These are phyloP conservation scores for Acanthamoeba divionensis DNA, from an alignment of 208 protist species.

Conservation along the genomic window DNA sequence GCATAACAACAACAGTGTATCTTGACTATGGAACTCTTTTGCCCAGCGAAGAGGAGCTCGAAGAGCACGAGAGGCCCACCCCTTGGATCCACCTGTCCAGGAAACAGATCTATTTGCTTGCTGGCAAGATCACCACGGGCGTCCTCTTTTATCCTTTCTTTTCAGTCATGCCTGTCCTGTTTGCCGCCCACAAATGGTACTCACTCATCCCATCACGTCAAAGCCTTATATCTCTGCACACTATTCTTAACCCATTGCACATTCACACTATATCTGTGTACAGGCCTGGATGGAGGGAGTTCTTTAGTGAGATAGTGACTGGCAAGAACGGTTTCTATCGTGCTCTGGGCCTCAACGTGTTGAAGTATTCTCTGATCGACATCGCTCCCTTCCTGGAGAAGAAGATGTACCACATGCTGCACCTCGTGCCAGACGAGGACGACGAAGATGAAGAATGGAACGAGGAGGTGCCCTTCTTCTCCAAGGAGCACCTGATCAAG, in stretches of 20 bases:
- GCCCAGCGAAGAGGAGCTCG: background rate
- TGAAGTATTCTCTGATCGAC: slow-evolving; percentile 6
- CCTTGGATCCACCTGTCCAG: background rate
- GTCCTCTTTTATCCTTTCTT: slow-evolving; percentile 9
- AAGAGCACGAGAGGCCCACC: slow-evolving; percentile 48
- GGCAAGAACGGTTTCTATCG: background rate
- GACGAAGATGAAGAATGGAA: background rate
- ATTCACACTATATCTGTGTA: too few species aligned
- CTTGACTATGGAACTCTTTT: slow-evolving; percentile 10
- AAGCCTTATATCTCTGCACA: too few species aligned
- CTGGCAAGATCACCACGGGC: background rate
- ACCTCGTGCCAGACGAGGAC: background rate
- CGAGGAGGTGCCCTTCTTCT: background rate
- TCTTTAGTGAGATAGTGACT: background rate
- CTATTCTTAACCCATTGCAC: too few species aligned
- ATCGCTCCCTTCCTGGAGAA: background rate
- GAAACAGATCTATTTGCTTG: background rate
- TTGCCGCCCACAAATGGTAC: background rate
- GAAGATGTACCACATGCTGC: background rate
- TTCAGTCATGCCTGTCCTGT: background rate
- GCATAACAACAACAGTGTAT: too few species aligned
- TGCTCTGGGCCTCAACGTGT: background rate
- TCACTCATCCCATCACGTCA: too few species aligned
- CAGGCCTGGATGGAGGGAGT: background rate
- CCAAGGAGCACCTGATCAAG: background rate